Evolutionary conservation across 2,329 filamentous ascomycete genomes (phyloP).

Genomic region (Geosmithia putterillii): DNA sequence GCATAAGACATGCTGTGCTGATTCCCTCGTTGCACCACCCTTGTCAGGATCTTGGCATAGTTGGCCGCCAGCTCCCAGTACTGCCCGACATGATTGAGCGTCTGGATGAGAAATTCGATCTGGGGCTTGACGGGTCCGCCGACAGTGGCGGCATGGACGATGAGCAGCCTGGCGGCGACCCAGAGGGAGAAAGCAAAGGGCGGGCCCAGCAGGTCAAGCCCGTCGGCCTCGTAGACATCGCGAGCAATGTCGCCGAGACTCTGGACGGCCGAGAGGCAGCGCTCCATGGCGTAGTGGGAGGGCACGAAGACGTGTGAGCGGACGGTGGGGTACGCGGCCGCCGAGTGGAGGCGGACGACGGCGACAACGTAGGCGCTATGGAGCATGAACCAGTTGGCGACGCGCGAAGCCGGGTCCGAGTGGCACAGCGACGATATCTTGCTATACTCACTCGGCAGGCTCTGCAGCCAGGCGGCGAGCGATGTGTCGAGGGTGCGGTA

Average conservation of each 20-base stretch:
- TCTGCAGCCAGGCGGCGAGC: slow-evolving; percentile 27
- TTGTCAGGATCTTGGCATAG: slow-evolving; percentile 26
- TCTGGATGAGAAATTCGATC: slow-evolving; percentile 30
- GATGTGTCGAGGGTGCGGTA: slow-evolving; percentile 25
- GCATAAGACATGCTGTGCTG: slow-evolving; percentile 20
- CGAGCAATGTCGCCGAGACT: slow-evolving; percentile 28
- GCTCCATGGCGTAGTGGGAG: slow-evolving; percentile 30
- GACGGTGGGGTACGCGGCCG: slow-evolving; percentile 27
- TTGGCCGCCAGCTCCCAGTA: slow-evolving; percentile 30
- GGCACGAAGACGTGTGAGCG: slow-evolving; percentile 27
- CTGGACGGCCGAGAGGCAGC: slow-evolving; percentile 29
- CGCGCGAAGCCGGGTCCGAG: slow-evolving; percentile 29
- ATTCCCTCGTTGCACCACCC: slow-evolving; percentile 22
- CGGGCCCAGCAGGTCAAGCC: slow-evolving; percentile 26
- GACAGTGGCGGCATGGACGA: slow-evolving; percentile 26
- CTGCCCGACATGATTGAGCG: slow-evolving; percentile 24
- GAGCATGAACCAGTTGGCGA: slow-evolving; percentile 34
- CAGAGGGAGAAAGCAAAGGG: slow-evolving; percentile 31
- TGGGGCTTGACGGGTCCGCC: slow-evolving; percentile 22
- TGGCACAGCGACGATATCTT: slow-evolving; percentile 31
- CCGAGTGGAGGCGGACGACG: slow-evolving; percentile 29
- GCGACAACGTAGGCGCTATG: slow-evolving; percentile 31
- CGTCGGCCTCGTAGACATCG: slow-evolving; percentile 29
- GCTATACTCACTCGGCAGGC: slow-evolving; percentile 29
- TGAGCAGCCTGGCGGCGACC: slow-evolving; percentile 25